Base-by-base conservation (phyloP, 352 stramenopile genomes). In the Aphanomyces cochlioides region DNA sequence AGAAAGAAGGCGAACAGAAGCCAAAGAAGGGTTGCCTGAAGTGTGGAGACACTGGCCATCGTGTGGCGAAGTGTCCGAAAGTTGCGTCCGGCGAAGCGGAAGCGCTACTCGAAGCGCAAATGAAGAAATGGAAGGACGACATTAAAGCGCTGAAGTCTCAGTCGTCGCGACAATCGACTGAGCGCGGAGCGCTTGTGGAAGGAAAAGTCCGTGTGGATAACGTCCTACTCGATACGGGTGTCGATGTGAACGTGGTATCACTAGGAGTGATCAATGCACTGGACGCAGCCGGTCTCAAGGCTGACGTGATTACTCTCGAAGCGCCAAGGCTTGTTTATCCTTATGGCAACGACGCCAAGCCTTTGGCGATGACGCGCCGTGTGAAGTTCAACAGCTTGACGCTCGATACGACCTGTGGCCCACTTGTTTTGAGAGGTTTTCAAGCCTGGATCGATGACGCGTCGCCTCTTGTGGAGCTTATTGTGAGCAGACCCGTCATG, bases 361-460 rank as follows among this genome's bases (percentile, higher is more conserved):
- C 60, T 13, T 12, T 67, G 7, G n/a, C 15, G 60, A 54, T 67
- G 47, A 37, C 6, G 5, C 60, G 60, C 1, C 19, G 28, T 38
- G 19, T 56, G 7, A 34, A 8, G 41, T 58, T 67, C 21, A 56
- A 21, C 60, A 10, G 8, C 8, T n/a, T 67, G 7, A 3, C 38
- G 12, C 21, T 67, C 19, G 60, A 67, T 10, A 67, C 60, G 43
- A 67, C 60, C 12, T 67, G 60, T 19, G 60, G 60, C 3, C 60
- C 60, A 19, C 28, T 67, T 19, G 10, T 19, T 21, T 21, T 67
- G 3, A 37, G 60, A 12, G 38, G 1, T 4, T 34, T 67, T 7
- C 7, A 54, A 28, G 21, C n/a, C 28, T 67, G 60, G 60, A 65
- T 67, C 60, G 60, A 65, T 43, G 60, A 67, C 60, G 28, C 41